Evolutionary conservation across 768 basidiomycete species (phyloP).

Genomic region (Mycena crocata): DNA sequence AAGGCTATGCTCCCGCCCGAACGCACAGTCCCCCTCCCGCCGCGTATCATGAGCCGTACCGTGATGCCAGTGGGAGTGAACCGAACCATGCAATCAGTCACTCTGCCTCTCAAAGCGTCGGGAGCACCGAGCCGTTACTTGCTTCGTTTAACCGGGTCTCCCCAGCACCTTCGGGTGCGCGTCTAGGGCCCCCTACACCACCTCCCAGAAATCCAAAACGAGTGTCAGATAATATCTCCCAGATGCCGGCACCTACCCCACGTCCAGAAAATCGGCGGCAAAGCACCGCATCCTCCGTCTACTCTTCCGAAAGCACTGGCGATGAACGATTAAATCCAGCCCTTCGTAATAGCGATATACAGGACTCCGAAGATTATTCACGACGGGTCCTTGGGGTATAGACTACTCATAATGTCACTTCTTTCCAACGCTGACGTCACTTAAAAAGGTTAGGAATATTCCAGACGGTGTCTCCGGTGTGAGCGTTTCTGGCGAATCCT

Average conservation of each 20-base stretch:
- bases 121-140: constrained; percentile 72
- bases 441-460: constrained; percentile 68
- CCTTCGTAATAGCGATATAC: constrained; percentile 49
- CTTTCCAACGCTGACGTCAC: background rate
- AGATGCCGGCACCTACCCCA: constrained; percentile 23
- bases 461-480: constrained; percentile 57
- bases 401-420: constrained; percentile 17
- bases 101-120: constrained; percentile 61
- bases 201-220: constrained; percentile 51
- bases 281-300: constrained; percentile 45
- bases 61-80: constrained; percentile 45
- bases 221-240: constrained; percentile 33
- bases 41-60: constrained; percentile 44
- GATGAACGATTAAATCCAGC: constrained; percentile 62
- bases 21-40: constrained; percentile 60
- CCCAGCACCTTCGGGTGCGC: constrained; percentile 37
- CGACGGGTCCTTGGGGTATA: constrained; percentile 66
- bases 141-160: constrained; percentile 52
- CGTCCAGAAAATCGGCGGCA: constrained; percentile 31
- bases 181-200: constrained; percentile 37
- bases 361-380: constrained; percentile 68
- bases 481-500: constrained; percentile 43
- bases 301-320: constrained; percentile 47
- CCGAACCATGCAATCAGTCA: constrained; percentile 48
- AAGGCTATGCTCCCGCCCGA: constrained; percentile 60